Evolutionary conservation across 345 rosid species (phyloP).

Genomic region (Populus tremula): DNA sequence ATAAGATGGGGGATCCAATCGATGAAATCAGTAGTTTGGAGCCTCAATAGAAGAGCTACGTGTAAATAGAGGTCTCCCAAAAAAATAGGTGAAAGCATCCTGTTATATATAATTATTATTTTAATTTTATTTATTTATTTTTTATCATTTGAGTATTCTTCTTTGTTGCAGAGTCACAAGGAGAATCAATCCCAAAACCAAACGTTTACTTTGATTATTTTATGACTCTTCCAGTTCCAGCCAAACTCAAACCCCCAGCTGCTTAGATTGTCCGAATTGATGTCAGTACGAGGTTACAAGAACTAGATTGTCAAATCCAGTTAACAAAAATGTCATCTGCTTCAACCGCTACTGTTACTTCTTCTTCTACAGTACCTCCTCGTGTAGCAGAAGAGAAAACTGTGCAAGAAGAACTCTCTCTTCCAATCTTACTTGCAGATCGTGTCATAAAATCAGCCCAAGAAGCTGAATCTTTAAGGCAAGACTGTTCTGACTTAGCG

Average conservation of each 20-base stretch:
- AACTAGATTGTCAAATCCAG: background rate
- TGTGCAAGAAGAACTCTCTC: slow-evolving; percentile 37
- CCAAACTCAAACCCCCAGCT: background rate
- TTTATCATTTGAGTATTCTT: too few species aligned
- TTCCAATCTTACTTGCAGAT: slow-evolving; percentile 41
- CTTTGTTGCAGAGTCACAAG: background rate
- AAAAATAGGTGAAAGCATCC: too few species aligned
- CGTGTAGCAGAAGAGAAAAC: slow-evolving; percentile 21
- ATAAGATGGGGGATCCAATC: too few species aligned
- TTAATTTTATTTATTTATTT: too few species aligned
- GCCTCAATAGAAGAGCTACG: too few species aligned
- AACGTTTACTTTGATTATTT: too few species aligned
- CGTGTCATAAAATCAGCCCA: slow-evolving; percentile 41
- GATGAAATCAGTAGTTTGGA: too few species aligned
- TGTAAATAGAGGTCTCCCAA: too few species aligned
- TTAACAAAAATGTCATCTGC: slow-evolving; percentile 13
- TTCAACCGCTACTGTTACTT: background rate
- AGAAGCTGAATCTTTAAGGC: slow-evolving; percentile 41
- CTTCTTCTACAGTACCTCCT: background rate
- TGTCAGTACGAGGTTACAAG: background rate
- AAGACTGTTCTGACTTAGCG: slow-evolving; percentile 45
- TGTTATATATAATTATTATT: too few species aligned
- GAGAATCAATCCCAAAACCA: background rate
- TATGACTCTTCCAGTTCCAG: background rate
- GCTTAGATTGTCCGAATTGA: background rate